Evolutionary conservation across 306 rosid genomes (phyloP), one percentile per base, ranked within the genome.

Genomic region (Rosa lucieae): DNA sequence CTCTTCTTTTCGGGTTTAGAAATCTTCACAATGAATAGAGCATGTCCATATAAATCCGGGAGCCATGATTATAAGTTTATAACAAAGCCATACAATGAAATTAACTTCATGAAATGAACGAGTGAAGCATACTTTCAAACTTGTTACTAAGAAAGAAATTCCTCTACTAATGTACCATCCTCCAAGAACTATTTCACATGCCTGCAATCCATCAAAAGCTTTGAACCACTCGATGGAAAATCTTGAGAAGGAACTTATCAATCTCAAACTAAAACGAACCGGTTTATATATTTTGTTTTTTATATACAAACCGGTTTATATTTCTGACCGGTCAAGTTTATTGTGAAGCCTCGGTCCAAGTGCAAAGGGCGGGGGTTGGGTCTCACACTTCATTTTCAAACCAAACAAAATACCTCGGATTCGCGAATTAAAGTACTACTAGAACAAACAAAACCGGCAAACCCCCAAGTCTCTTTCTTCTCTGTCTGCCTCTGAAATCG

Each of bases 401-500:
- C 51, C 53, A 18, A 44, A 56, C 53, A 42, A 58, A 56, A 42
- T 74, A 39, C 78, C 78, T 74, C 69, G 55, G 78, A 74, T 74
- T 58, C 69, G 69, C 26, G 78, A 73, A 55, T 39, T 53, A 56
- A 56, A 47, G 26, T 56, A 20, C 46, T 20, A 32, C 21, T 40
- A 43, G 46, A 75, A 53, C 44, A 44, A 40, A 39, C 78, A 17
- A 74, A 75, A 44, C 58, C 43, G 43, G 56, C 78, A 44, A 61
- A 75, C 26, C 58, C 17, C 29, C 47, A 21, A 59, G 53, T 40
- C 52, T 56, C 52, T 55, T 55, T 56, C 53, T 42, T 14, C 53
- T 21, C 43, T 59, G 55, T 53, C 77, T 73, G 77, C 69, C 70
- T 75, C 26, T 75, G 78, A 6, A 59, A 17, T 58, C 78, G 78